These are phyloP conservation scores for Acorus calamus DNA, from an alignment of 106 monocot species.

Conservation along the genomic window DNA sequence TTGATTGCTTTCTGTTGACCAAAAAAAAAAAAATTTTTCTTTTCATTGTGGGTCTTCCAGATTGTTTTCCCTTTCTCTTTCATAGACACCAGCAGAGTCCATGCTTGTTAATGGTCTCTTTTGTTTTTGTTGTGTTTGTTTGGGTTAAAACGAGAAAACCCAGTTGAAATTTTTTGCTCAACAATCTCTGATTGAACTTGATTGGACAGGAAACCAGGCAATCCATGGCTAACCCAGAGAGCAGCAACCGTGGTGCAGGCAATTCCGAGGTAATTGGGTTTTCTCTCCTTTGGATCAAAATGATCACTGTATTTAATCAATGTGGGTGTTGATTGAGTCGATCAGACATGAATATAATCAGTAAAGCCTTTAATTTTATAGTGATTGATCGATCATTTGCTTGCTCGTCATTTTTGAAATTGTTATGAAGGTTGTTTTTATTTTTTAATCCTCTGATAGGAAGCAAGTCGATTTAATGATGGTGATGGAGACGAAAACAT, in stretches of 20 bases:
- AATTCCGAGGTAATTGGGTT: neutral
- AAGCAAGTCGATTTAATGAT: conserved; percentile 2
- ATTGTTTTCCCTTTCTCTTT: too few relatives aligned
- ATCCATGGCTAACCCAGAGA: conserved; percentile 3
- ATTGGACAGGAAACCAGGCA: neutral
- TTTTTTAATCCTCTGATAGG: conserved; percentile 11
- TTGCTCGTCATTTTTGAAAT: neutral
- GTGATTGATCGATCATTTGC: neutral
- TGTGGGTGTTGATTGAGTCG: neutral
- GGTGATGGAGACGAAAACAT: conserved; percentile 32
- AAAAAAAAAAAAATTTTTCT: too few relatives aligned
- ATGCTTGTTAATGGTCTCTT: too few relatives aligned
- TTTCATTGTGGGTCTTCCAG: too few relatives aligned
- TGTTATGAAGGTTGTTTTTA: neutral
- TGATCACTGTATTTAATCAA: neutral
- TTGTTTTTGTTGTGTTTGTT: too few relatives aligned
- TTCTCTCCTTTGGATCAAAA: neutral
- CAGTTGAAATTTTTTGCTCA: too few relatives aligned
- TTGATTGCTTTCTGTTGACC: too few relatives aligned
- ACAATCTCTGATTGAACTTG: too few relatives aligned
- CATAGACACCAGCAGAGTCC: too few relatives aligned
- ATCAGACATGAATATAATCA: too few relatives aligned
- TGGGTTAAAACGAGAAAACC: too few relatives aligned
- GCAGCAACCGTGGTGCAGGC: neutral
- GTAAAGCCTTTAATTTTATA: too few relatives aligned